phyloP scores from a whole-genome alignment of 768 basidiomycete species.

The Phlegmacium glaucopus region DNA sequence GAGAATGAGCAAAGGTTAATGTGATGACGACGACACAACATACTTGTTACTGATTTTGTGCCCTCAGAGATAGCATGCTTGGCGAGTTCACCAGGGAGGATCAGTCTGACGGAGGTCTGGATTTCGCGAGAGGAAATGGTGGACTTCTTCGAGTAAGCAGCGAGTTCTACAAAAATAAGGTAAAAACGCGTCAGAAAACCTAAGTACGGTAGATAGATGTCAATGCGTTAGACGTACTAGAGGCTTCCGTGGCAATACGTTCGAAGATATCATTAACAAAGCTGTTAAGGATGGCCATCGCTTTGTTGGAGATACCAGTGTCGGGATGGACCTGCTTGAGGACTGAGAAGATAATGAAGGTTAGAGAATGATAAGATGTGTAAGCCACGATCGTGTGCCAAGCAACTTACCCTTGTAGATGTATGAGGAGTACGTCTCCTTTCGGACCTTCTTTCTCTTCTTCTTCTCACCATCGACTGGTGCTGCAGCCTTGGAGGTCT shows the following conservation, averaged over 20 bases:
- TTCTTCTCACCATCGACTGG: slow-evolving; percentile 77
- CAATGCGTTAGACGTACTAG: slow-evolving; percentile 48
- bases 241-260: slow-evolving; percentile 86
- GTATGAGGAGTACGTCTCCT: slow-evolving; percentile 93
- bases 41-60: slow-evolving; percentile 55
- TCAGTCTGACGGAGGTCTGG: slow-evolving; percentile 92
- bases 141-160: slow-evolving; percentile 97
- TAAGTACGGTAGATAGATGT: not conserved
- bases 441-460: slow-evolving; percentile 81
- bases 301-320: slow-evolving; percentile 98
- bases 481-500: slow-evolving; percentile 63
- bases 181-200: slow-evolving; percentile 4
- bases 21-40: slow-evolving; percentile 16
- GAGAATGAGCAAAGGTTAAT: slow-evolving; percentile 5
- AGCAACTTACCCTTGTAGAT: slow-evolving; percentile 77
- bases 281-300: slow-evolving; percentile 88
- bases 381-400: slow-evolving; percentile 19
- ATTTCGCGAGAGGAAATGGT: slow-evolving; percentile 99
- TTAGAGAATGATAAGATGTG: slow-evolving; percentile 3
- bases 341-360: slow-evolving; percentile 41
- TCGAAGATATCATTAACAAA: slow-evolving; percentile 96
- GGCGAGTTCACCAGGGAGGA: slow-evolving; percentile 95
- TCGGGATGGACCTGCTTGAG: slow-evolving; percentile 98
- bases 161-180: slow-evolving; percentile 61
- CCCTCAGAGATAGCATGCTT: slow-evolving; percentile 99